Conservation (phyloP, 31 red algal genomes). For the Porphyra umbilicalis region DNA sequence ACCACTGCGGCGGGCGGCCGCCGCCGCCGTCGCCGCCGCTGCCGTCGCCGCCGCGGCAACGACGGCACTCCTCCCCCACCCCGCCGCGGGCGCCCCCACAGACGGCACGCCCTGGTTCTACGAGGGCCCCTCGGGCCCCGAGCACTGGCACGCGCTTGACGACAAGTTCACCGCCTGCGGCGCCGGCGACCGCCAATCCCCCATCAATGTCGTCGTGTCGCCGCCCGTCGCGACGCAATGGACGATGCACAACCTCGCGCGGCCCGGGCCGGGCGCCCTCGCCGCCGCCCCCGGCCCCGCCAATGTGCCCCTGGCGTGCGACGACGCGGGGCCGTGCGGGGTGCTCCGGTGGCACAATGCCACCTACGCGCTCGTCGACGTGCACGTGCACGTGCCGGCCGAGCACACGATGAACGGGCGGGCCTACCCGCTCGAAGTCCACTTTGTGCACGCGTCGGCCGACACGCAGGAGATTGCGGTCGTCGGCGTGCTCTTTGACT, state of each 20-base stretch:
- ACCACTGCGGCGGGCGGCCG: too few species aligned
- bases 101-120: not conserved
- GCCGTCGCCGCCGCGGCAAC: not conserved
- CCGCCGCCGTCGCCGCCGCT: not conserved
- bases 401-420: constrained; percentile 32
- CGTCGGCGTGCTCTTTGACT: constrained; percentile 6
- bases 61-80: not conserved
- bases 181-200: constrained; percentile 15
- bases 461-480: constrained; percentile 1
- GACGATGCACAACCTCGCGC: constrained; percentile 3
- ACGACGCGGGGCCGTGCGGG: constrained; percentile 11
- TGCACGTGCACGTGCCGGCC: constrained; percentile 42
- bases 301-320: constrained; percentile 31
- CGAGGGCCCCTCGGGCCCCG: constrained; percentile 9
- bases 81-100: not conserved
- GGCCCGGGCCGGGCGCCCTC: not conserved
- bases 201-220: constrained; percentile 24
- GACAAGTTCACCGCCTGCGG: constrained; percentile 13
- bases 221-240: not conserved
- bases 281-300: not conserved
- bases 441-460: constrained; percentile 17
- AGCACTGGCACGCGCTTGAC: constrained; percentile 18
- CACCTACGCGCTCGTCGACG: constrained; percentile 24
- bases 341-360: constrained; percentile 6
- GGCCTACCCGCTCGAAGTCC: constrained; percentile 28